Evolutionary conservation across 2,329 filamentous ascomycete species (phyloP).

Genomic region (Neonectria coccinea): DNA sequence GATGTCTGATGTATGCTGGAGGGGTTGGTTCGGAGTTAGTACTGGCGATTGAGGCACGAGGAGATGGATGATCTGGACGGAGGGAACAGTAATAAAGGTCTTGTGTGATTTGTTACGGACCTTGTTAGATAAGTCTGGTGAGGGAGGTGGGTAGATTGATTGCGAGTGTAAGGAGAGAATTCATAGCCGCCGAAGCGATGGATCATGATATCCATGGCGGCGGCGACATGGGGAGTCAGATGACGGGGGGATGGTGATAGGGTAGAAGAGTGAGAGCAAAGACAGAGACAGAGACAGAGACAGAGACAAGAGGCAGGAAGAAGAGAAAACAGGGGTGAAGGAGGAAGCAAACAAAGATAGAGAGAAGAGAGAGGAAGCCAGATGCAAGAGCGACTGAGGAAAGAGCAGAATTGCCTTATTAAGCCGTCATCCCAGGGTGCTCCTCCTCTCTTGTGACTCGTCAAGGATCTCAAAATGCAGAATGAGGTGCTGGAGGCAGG

Average conservation of each 20-base stretch:
- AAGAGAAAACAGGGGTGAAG: not conserved
- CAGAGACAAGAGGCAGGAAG: no score
- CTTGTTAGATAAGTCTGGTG: constrained; percentile 25
- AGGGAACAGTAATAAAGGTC: not conserved
- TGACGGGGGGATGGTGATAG: not conserved
- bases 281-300: not conserved
- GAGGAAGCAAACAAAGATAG: not conserved
- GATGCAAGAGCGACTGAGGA: constrained; percentile 6
- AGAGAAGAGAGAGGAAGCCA: constrained; percentile 3
- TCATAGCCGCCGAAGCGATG: constrained; percentile 47
- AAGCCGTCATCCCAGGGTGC: constrained; percentile 11
- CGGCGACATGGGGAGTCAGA: constrained; percentile 34
- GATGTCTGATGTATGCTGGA: constrained; percentile 32
- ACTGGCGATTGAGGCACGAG: not conserved
- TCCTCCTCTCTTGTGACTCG: constrained; percentile 12
- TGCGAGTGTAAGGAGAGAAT: constrained; percentile 45
- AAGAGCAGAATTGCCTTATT: constrained; percentile 21
- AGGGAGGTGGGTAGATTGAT: constrained; percentile 33
- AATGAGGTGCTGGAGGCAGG: not conserved
- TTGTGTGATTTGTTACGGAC: constrained; percentile 33
- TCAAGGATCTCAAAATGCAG: not conserved
- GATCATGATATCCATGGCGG: constrained; percentile 49
- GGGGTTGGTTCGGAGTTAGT: constrained; percentile 21
- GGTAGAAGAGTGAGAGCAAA: not conserved
- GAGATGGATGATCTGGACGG: not conserved